These are phyloP conservation scores for Backusella circina DNA, from an alignment of 192 early-diverging fungal genomes.

Conservation along the genomic window DNA sequence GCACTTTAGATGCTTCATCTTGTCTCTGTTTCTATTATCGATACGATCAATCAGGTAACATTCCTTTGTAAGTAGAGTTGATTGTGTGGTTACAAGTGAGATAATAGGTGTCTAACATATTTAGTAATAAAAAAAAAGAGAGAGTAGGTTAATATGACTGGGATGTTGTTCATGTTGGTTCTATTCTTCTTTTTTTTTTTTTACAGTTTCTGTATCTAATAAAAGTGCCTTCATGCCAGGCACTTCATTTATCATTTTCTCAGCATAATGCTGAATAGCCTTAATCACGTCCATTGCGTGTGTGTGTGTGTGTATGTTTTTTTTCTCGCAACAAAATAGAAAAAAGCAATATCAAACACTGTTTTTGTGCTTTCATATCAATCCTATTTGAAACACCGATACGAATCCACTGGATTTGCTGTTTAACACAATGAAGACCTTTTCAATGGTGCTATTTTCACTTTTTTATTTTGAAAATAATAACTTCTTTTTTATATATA, in stretches of 20 bases:
- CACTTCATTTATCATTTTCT: constrained; percentile 88
- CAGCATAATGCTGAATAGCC: constrained; percentile 82
- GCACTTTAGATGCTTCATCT: constrained; percentile 95
- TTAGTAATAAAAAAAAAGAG: constrained; percentile 4
- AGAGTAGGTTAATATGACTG: not conserved
- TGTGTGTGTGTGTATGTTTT: too few relatives aligned
- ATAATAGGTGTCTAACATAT: constrained; percentile 95
- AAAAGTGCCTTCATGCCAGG: constrained; percentile 98
- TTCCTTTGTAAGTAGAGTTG: constrained; percentile 86
- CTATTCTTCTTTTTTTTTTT: too few relatives aligned
- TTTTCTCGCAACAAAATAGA: too few relatives aligned
- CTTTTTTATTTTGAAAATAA: too few relatives aligned
- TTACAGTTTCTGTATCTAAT: constrained; percentile 89
- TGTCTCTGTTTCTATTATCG: constrained; percentile 80
- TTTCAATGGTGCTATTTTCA: too few relatives aligned
- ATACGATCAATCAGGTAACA: constrained; percentile 93
- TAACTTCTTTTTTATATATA: too few relatives aligned
- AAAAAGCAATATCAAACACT: too few relatives aligned
- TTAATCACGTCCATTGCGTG: constrained; percentile 73
- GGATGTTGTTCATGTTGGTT: too few relatives aligned
- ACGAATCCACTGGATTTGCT: too few relatives aligned
- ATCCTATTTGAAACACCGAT: too few relatives aligned
- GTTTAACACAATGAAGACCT: too few relatives aligned
- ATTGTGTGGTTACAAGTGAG: constrained; percentile 92
- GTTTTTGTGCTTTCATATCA: too few relatives aligned